Conservation (phyloP, 2,329 filamentous ascomycete species). For the Phialemoniopsis sp. region DNA sequence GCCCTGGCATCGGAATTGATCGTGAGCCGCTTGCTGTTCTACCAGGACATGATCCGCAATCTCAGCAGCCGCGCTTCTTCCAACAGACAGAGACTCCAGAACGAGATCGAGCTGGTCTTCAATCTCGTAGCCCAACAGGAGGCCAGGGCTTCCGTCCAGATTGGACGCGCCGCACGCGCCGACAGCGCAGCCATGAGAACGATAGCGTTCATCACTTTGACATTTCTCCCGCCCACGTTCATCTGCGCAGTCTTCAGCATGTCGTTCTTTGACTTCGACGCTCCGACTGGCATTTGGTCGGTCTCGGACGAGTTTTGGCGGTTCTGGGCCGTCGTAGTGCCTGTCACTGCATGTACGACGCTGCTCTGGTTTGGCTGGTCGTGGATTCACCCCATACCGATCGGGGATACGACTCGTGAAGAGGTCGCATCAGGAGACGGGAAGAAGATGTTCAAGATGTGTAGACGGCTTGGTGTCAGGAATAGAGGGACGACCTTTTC, state of each 20-base stretch:
- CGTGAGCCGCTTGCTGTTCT: slow-evolving; percentile 21
- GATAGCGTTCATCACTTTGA: slow-evolving; percentile 41
- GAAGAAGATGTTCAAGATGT: too few relatives aligned
- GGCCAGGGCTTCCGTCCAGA: slow-evolving; percentile 27
- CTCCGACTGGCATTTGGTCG: slow-evolving; percentile 11
- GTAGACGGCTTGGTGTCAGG: too few relatives aligned
- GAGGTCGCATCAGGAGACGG: too few relatives aligned
- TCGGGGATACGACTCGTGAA: too few relatives aligned
- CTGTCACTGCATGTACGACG: slow-evolving; percentile 12
- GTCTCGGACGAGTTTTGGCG: slow-evolving; percentile 22
- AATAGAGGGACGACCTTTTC: too few relatives aligned
- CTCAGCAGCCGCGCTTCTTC: slow-evolving; percentile 28
- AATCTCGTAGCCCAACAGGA: slow-evolving; percentile 38
- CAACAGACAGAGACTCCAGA: slow-evolving; percentile 40
- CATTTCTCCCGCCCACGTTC: slow-evolving; percentile 48
- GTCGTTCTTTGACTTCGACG: slow-evolving; percentile 32
- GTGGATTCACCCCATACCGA: neutral
- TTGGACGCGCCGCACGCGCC: slow-evolving; percentile 30
- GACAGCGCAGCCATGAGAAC: slow-evolving; percentile 50
- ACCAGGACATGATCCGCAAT: slow-evolving; percentile 24
- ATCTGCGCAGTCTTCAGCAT: slow-evolving; percentile 43
- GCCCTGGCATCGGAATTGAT: too few relatives aligned
- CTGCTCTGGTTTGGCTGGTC: slow-evolving; percentile 10
- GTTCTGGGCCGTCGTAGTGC: slow-evolving; percentile 21
- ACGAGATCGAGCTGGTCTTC: slow-evolving; percentile 51